phyloP scores from a whole-genome alignment of 1,139 yeast species.

The Saccharomycopsis phalli region DNA sequence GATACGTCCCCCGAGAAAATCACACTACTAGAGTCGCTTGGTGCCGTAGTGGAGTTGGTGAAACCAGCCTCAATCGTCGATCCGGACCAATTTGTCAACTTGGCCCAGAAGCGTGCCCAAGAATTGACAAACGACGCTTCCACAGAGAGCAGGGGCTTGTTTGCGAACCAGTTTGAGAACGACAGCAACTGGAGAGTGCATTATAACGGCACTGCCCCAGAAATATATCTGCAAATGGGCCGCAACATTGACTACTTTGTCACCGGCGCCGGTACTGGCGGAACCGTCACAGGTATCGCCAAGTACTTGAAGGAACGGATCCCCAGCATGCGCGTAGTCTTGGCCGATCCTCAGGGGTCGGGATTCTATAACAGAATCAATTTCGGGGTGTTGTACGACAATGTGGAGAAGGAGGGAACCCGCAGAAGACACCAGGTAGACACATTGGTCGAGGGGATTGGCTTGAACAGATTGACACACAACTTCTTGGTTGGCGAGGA shows the following conservation, averaged over 20 bases:
- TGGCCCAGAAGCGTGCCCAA: slow-evolving; percentile 61
- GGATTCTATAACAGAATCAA: slow-evolving; percentile 82
- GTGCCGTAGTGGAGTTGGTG: slow-evolving; percentile 82
- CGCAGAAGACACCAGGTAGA: slow-evolving; percentile 95
- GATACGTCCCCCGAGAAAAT: slow-evolving; percentile 86
- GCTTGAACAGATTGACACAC: slow-evolving; percentile 75
- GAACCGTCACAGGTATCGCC: slow-evolving; percentile 86
- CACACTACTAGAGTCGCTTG: slow-evolving; percentile 58
- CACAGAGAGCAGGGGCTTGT: slow-evolving; percentile 48
- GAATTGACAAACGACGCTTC: slow-evolving; percentile 37
- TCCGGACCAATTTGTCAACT: slow-evolving; percentile 85
- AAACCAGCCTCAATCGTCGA: slow-evolving; percentile 95
- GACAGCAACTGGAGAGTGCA: slow-evolving; percentile 86
- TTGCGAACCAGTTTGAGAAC: slow-evolving; percentile 95
- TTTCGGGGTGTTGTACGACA: slow-evolving; percentile 88
- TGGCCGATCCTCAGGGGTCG: slow-evolving; percentile 95
- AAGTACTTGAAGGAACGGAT: slow-evolving; percentile 51
- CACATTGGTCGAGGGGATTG: slow-evolving; percentile 89
- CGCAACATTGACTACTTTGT: slow-evolving; percentile 60
- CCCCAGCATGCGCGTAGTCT: slow-evolving; percentile 30
- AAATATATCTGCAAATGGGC: slow-evolving; percentile 62
- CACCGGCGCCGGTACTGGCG: slow-evolving; percentile 63
- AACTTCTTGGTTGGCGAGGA: slow-evolving; percentile 69
- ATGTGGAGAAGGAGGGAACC: slow-evolving; percentile 84
- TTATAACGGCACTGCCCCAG: slow-evolving; percentile 83